phyloP scores from a whole-genome alignment of 257 asterid genomes.

The Solanum microdontum region DNA sequence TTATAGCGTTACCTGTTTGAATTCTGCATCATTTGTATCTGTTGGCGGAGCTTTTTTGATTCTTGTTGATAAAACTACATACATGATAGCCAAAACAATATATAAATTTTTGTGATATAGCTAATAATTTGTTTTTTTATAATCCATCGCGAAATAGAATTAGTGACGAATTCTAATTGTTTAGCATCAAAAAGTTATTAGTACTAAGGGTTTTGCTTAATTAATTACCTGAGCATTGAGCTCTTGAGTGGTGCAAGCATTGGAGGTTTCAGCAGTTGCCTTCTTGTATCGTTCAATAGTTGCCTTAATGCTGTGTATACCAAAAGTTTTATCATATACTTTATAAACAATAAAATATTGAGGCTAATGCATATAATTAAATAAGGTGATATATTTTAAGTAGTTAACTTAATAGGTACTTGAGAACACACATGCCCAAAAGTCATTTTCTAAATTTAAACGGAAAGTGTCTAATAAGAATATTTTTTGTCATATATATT shows the following conservation, averaged over 20 bases:
- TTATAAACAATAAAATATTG: not conserved
- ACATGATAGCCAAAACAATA: not conserved
- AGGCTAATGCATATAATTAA: not conserved
- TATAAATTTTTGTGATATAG: not conserved
- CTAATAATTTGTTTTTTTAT: not conserved
- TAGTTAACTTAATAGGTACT: not conserved
- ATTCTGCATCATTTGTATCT: constrained; percentile 76
- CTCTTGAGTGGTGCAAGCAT: constrained; percentile 63
- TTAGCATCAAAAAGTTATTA: not conserved
- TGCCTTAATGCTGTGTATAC: constrained; percentile 37
- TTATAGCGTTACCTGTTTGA: constrained; percentile 42
- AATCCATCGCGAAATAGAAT: not conserved
- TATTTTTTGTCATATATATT: too few relatives aligned
- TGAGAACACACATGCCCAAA: not conserved
- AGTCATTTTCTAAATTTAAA: too few relatives aligned
- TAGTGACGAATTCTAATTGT: not conserved
- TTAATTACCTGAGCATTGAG: constrained; percentile 65
- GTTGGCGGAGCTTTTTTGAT: constrained; percentile 80
- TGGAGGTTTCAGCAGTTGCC: constrained; percentile 53
- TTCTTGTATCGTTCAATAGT: constrained; percentile 80
- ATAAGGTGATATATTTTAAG: too few relatives aligned
- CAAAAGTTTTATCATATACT: not conserved
- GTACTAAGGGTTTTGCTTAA: not conserved
- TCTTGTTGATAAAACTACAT: constrained; percentile 73
- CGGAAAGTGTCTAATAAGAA: too few relatives aligned